Conservation (phyloP, 2,329 filamentous ascomycete genomes). For the Canariomyces notabilis region DNA sequence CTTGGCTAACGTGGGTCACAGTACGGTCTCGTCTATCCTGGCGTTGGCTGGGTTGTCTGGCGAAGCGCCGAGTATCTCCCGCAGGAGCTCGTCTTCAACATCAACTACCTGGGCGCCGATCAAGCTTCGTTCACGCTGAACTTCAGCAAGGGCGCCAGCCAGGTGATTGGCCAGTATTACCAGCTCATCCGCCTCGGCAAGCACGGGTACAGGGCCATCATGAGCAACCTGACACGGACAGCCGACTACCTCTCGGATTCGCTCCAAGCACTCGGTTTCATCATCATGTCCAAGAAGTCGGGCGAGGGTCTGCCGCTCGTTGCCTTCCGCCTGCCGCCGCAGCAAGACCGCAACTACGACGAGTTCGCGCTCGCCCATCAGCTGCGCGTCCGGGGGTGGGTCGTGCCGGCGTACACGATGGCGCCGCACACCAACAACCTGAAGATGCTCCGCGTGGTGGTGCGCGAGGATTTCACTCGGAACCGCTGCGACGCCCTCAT, state of each 20-base stretch:
- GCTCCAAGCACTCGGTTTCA: slow-evolving; percentile 70
- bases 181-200: slow-evolving; percentile 93
- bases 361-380: slow-evolving; percentile 80
- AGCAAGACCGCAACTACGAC: slow-evolving; percentile 58
- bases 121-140: slow-evolving; percentile 96
- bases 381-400: slow-evolving; percentile 82
- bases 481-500: slow-evolving; percentile 75
- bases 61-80: slow-evolving; percentile 76
- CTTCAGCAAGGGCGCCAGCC: slow-evolving; percentile 91
- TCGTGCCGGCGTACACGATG: slow-evolving; percentile 96
- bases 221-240: slow-evolving; percentile 86
- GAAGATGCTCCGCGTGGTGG: slow-evolving; percentile 89
- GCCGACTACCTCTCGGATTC: slow-evolving; percentile 78
- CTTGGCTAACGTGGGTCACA: slow-evolving; percentile 19
- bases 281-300: slow-evolving; percentile 77
- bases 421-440: slow-evolving; percentile 77
- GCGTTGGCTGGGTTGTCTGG: slow-evolving; percentile 93
- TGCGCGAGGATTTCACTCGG: slow-evolving; percentile 86
- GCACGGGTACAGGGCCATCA: slow-evolving; percentile 86
- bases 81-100: slow-evolving; percentile 94
- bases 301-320: slow-evolving; percentile 83
- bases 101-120: slow-evolving; percentile 95
- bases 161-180: slow-evolving; percentile 97
- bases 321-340: slow-evolving; percentile 69
- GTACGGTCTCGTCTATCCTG: slow-evolving; percentile 71